Evolutionary conservation across 179 eudicot species (phyloP), one percentile per base, ranked within the genome.

Genomic region (Actinidia polygama): DNA sequence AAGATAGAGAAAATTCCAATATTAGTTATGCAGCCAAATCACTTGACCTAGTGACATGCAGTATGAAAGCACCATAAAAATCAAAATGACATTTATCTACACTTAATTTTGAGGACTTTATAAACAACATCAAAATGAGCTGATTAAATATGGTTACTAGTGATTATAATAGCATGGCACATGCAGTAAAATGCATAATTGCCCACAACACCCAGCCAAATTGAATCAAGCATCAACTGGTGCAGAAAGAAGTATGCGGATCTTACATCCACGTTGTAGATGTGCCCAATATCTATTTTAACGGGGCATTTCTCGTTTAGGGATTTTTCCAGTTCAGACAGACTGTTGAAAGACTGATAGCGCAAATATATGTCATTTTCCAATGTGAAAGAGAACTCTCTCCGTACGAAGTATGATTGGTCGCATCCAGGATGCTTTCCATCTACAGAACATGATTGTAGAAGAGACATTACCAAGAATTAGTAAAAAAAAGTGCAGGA

Each of bases 341-440:
- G 90, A 82, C 80, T 87, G 80, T 91, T 89, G 82, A 95, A 95
- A 18, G 99, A 95, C 83, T 91, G 96, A 85, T 80, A 95, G 26
- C 99, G 91, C 80, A 95, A 53, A 80, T 90, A 96, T 80, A 93
- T 88, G 44, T 96, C 96, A 87, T 91, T 84, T 7, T 90, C 96
- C 86, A 96, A 80, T 3, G 98, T 92, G 82, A 92, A 96, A 36
- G 99, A 93, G 83, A 93, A 91, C 59, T 96, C 99, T 90, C 99
- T 90, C 68, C 98, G 80, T 18, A 96, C 93, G 81, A 93, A 84
- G 84, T 89, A 95, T 4, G 99, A 95, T 50, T 84, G 86, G 76
- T 96, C 98, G 83, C 98, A 95, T 7, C 92, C 91, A 58, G 98
- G 98, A 85, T 96, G 98, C 85, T 93, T 95, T 68, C 98, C 98